phyloP scores from a whole-genome alignment of 352 stramenopile genomes.

The Pythium guiyangense region DNA sequence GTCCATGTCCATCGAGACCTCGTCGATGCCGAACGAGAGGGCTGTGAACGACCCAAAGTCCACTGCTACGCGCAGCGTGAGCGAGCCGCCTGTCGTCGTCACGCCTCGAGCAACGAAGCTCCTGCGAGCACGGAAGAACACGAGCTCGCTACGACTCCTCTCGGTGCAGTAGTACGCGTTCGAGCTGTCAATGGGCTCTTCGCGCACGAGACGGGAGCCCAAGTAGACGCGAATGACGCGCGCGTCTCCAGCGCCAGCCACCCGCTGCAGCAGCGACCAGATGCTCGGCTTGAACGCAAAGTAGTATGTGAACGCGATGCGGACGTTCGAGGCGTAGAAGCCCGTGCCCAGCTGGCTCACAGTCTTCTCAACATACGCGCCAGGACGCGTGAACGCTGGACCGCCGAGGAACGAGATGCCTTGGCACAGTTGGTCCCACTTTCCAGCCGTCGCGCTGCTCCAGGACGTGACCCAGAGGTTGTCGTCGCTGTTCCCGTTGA shows the following conservation, averaged over 20 bases:
- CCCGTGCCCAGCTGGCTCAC: constrained; percentile 22
- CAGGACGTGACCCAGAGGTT: constrained; percentile 54
- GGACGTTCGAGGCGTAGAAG: constrained; percentile 31
- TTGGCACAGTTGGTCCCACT: constrained; percentile 49
- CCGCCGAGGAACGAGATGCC: constrained; percentile 47
- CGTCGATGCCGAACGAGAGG: constrained; percentile 52
- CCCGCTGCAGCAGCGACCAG: constrained; percentile 18
- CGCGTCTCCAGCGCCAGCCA: constrained; percentile 20
- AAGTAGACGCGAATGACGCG: constrained; percentile 46
- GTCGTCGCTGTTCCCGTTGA: constrained; percentile 52
- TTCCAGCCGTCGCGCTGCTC: constrained; percentile 17
- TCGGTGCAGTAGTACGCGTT: constrained; percentile 37
- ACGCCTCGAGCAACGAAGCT: constrained; percentile 40
- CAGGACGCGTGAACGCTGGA: constrained; percentile 19
- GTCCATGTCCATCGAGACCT: constrained; percentile 57
- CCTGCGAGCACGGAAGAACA: constrained; percentile 32
- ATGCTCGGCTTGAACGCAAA: constrained; percentile 44
- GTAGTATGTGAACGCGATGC: constrained; percentile 60
- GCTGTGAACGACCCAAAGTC: constrained; percentile 37
- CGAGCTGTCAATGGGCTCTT: constrained; percentile 34
- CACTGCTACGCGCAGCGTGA: constrained; percentile 33
- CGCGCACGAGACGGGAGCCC: constrained; percentile 32
- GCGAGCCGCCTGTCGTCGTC: constrained; percentile 19
- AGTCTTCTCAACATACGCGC: constrained; percentile 40
- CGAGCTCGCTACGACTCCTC: constrained; percentile 16